Evolutionary conservation across 2,329 filamentous ascomycete genomes (phyloP).

Genomic region (Xylariaceae sp.): DNA sequence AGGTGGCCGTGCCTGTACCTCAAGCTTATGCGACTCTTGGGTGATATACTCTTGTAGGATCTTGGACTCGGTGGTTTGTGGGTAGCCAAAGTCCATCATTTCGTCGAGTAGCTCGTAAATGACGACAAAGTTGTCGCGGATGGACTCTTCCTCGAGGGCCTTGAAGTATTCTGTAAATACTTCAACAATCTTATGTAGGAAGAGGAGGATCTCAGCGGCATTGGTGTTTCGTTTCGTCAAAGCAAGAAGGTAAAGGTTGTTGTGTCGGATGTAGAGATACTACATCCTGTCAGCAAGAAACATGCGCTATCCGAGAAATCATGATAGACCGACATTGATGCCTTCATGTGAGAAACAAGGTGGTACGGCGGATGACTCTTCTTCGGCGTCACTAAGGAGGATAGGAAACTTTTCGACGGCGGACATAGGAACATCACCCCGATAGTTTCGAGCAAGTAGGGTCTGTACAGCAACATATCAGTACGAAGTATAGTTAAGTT

Average conservation of each 20-base stretch:
- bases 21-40: slow-evolving; percentile 97
- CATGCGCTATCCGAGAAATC: neutral
- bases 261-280: slow-evolving; percentile 99
- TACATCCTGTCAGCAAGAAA: slow-evolving; percentile 46
- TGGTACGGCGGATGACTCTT: slow-evolving; percentile 96
- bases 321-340: slow-evolving; percentile 77
- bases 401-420: slow-evolving; percentile 98
- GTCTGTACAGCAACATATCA: slow-evolving; percentile 64
- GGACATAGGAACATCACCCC: slow-evolving; percentile 98
- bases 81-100: slow-evolving; percentile 99
- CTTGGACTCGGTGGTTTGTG: slow-evolving; percentile 97
- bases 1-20: slow-evolving; percentile 92
- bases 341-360: slow-evolving; percentile 98
- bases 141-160: slow-evolving; percentile 96
- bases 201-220: slow-evolving; percentile 96
- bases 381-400: slow-evolving; percentile 96
- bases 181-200: slow-evolving; percentile 97
- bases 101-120: slow-evolving; percentile 99
- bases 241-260: slow-evolving; percentile 97
- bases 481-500: neutral
- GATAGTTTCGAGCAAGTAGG: slow-evolving; percentile 96
- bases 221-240: slow-evolving; percentile 99
- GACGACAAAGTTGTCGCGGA: slow-evolving; percentile 98
- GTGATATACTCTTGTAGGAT: slow-evolving; percentile 99
- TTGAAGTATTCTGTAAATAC: slow-evolving; percentile 99